A percentile compares a stretch with the other conserved stretches of the same genome.
phyloP scores from a whole-genome alignment of 2,329 filamentous ascomycete species.

The Arthrobotrys iridis region DNA sequence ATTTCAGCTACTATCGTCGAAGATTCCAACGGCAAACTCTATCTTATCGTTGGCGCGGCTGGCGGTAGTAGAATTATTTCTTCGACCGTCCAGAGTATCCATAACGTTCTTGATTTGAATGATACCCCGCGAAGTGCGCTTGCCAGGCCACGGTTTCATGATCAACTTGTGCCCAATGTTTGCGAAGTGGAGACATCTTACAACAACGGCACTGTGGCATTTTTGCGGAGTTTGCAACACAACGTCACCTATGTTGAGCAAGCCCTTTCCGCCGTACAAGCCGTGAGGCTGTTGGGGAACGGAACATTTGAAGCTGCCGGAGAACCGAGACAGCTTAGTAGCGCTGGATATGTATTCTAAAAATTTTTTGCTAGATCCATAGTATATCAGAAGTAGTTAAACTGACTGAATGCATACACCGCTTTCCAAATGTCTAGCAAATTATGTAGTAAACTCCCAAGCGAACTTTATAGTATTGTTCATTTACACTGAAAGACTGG shows the following conservation, averaged over 20 bases:
- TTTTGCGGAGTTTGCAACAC: constrained; percentile 68
- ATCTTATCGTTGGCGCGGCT: constrained; percentile 71
- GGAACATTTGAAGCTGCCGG: constrained; percentile 80
- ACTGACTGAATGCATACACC: too few species aligned
- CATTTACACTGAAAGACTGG: too few species aligned
- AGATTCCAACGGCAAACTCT: constrained; percentile 68
- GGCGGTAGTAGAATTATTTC: constrained; percentile 76
- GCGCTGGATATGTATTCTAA: constrained; percentile 71
- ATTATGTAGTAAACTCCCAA: too few species aligned
- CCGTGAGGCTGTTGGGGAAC: constrained; percentile 69
- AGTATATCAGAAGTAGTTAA: too few species aligned
- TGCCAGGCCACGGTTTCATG: constrained; percentile 70
- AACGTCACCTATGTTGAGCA: constrained; percentile 71
- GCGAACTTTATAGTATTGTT: too few species aligned
- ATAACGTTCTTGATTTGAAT: constrained; percentile 70
- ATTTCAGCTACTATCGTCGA: constrained; percentile 74
- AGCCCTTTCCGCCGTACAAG: constrained; percentile 71
- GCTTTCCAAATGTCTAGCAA: too few species aligned
- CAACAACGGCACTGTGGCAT: constrained; percentile 70
- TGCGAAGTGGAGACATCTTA: constrained; percentile 71
- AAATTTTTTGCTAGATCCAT: too few species aligned
- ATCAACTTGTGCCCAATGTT: constrained; percentile 71
- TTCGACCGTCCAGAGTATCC: constrained; percentile 72
- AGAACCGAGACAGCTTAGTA: constrained; percentile 78
- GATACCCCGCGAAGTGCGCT: constrained; percentile 68